phyloP scores from a whole-genome alignment of 1,284 basidiomycete genomes.

The Tilletia indica region DNA sequence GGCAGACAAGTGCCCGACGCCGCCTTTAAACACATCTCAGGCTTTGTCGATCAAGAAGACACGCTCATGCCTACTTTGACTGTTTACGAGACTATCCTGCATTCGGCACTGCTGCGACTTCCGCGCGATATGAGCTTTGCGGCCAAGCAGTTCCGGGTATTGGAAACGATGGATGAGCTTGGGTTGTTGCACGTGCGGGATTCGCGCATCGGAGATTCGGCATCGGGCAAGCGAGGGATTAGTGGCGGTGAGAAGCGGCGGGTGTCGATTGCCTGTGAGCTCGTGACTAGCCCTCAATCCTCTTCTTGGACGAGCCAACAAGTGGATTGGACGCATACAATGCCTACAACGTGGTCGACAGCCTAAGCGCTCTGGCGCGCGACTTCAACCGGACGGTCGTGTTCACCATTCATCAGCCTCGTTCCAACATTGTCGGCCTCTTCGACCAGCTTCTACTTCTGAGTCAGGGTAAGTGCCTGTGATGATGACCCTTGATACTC shows the following conservation, averaged over 20 bases:
- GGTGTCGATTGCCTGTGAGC: constrained; percentile 95
- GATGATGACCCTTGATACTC: not conserved
- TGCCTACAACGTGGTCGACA: constrained; percentile 88
- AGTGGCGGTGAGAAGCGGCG: constrained; percentile 93
- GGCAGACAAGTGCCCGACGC: constrained; percentile 73
- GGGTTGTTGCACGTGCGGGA: constrained; percentile 89
- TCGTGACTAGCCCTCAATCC: constrained; percentile 89
- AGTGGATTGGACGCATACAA: constrained; percentile 87
- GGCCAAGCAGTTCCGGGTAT: constrained; percentile 87
- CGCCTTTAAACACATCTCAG: constrained; percentile 79
- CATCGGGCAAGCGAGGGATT: constrained; percentile 66
- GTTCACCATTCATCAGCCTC: constrained; percentile 98
- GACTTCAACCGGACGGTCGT: constrained; percentile 92
- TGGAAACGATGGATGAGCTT: constrained; percentile 93
- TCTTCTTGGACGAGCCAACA: constrained; percentile 95
- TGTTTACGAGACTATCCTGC: constrained; percentile 94
- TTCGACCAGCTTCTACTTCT: constrained; percentile 89
- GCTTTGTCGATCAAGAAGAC: constrained; percentile 97
- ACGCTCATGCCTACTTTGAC: constrained; percentile 93
- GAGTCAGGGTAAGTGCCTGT: constrained; percentile 59
- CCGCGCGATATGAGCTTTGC: constrained; percentile 90
- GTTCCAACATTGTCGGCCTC: constrained; percentile 90
- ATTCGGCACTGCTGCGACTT: constrained; percentile 82
- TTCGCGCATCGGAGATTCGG: constrained; percentile 77
- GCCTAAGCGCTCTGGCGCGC: constrained; percentile 77